Conservation (phyloP, 2,329 filamentous ascomycete species). For the Exophiala phaeomuriformis region DNA sequence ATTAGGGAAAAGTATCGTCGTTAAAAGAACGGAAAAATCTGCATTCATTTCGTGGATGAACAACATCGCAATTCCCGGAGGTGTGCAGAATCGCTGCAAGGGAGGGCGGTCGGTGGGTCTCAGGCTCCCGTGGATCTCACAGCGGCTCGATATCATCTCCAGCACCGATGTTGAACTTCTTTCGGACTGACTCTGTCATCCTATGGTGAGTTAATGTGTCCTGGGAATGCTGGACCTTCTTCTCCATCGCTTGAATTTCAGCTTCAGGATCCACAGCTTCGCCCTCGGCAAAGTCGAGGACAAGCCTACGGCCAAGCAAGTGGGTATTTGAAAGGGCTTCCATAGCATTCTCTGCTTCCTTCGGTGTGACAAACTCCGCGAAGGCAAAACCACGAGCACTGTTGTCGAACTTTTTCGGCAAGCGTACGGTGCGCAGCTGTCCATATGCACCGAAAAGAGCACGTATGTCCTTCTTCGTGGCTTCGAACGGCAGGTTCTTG, state of each 20-base stretch:
- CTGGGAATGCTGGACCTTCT: conserved; percentile 84
- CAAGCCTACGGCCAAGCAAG: conserved; percentile 78
- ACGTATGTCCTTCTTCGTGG: conserved; percentile 84
- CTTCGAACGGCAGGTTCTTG: conserved; percentile 97
- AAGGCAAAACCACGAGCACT: conserved; percentile 90
- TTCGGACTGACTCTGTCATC: conserved; percentile 67
- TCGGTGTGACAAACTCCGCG: conserved; percentile 85
- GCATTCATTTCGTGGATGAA: too few species aligned
- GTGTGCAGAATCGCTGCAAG: conserved; percentile 14
- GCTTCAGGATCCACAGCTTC: conserved; percentile 88
- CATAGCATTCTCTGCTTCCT: conserved; percentile 85
- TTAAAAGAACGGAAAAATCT: too few species aligned
- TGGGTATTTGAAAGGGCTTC: conserved; percentile 88
- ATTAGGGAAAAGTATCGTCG: too few species aligned
- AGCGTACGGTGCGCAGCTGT: conserved; percentile 80
- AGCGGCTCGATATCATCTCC: conserved; percentile 53
- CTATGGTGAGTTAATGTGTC: conserved; percentile 86
- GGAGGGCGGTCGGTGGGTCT: conserved; percentile 5
- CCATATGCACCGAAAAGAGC: conserved; percentile 83
- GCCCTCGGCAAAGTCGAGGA: conserved; percentile 83
- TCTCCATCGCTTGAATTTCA: conserved; percentile 94
- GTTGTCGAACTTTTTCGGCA: conserved; percentile 91
- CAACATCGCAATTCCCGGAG: background rate
- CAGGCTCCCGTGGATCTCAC: conserved; percentile 5
- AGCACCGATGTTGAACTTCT: conserved; percentile 74